Conservation (phyloP, 2,329 filamentous ascomycete species). For the Cladosporium sp. region DNA sequence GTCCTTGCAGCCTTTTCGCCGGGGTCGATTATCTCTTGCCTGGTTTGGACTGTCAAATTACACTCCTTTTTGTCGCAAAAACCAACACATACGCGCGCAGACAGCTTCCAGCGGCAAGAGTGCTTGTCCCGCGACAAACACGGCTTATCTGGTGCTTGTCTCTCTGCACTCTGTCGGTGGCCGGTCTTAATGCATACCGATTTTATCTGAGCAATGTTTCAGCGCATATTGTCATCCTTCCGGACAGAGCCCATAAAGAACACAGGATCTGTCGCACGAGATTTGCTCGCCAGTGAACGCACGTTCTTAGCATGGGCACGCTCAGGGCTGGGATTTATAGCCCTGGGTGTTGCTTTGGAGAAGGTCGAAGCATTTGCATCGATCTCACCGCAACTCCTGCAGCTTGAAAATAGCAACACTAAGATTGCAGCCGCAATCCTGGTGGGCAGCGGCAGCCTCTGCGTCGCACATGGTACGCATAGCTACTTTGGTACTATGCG, state of each 20-base stretch:
- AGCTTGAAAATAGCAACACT: conserved; percentile 37
- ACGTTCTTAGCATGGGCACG: conserved; percentile 56
- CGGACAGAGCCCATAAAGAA: conserved; percentile 39
- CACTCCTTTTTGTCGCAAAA: not conserved
- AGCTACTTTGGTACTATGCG: conserved; percentile 50
- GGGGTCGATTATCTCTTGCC: not conserved
- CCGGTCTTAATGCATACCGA: not conserved
- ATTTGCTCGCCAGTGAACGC: conserved; percentile 56
- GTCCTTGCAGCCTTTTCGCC: not conserved
- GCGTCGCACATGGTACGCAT: conserved; percentile 49
- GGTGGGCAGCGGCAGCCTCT: conserved; percentile 48
- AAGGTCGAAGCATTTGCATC: conserved; percentile 45
- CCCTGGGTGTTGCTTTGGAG: conserved; percentile 53
- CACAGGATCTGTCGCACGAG: conserved; percentile 52
- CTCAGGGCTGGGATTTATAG: conserved; percentile 54
- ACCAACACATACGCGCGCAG: not conserved
- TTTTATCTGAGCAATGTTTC: conserved; percentile 20
- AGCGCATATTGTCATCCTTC: conserved; percentile 23
- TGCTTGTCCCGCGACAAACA: not conserved
- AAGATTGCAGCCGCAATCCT: conserved; percentile 39
- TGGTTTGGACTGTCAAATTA: not conserved
- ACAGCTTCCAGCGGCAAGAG: not conserved
- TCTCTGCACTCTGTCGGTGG: not conserved
- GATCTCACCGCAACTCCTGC: conserved; percentile 30
- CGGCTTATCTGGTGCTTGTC: not conserved